Conservation (phyloP, 805 yeast species). For the Schizosaccharomyces lindneri region DNA sequence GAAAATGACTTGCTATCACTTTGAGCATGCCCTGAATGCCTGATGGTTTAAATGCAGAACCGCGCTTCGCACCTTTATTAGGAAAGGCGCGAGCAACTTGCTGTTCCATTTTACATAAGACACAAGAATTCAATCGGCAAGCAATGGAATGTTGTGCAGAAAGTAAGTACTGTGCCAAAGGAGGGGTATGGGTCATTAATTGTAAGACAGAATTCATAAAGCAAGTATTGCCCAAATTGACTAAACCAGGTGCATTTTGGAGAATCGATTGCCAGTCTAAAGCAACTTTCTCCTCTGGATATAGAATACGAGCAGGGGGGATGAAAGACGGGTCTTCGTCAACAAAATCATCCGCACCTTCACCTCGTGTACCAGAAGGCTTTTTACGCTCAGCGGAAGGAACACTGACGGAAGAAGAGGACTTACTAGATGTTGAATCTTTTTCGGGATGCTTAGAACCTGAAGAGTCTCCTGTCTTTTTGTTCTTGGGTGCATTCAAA, state of each 20-base stretch:
- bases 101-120: slow-evolving; percentile 7
- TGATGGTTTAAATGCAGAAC: slow-evolving; percentile 31
- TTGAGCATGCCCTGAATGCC: slow-evolving; percentile 40
- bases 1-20: slow-evolving; percentile 18
- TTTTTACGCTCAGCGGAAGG: background rate
- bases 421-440: background rate
- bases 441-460: background rate
- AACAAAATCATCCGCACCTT: background rate
- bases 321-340: background rate
- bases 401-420: background rate
- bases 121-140: slow-evolving; percentile 14
- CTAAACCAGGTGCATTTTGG: slow-evolving; percentile 26
- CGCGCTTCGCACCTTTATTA: background rate
- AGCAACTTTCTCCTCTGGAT: background rate
- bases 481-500: background rate
- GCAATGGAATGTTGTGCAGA: slow-evolving; percentile 32
- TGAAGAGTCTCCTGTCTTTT: background rate
- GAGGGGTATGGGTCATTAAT: slow-evolving; percentile 73
- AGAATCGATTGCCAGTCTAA: slow-evolving; percentile 1
- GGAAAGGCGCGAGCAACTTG: slow-evolving; percentile 7
- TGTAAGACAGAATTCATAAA: slow-evolving; percentile 91
- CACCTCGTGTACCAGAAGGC: background rate
- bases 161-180: slow-evolving; percentile 56
- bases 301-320: slow-evolving; percentile 1
- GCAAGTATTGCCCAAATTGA: slow-evolving; percentile 88